Percentiles rank a stretch among this genome's conserved stretches.
Evolutionary conservation across 2,329 filamentous ascomycete species (phyloP).

Genomic region (Trichoderma aggressivum): DNA sequence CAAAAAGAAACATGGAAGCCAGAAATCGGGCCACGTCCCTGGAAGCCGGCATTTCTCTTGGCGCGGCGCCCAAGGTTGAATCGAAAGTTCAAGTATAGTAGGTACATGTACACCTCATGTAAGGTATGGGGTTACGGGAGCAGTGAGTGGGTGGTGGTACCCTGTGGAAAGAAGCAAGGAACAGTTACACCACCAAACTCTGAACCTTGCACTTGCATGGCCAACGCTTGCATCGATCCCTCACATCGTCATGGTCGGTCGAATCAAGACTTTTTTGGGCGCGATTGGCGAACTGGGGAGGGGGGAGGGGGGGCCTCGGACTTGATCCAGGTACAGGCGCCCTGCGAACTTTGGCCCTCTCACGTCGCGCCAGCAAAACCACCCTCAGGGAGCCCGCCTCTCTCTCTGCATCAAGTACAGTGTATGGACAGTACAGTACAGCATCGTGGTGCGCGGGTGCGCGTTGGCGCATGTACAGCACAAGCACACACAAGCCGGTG

Average conservation of each 20-base stretch:
- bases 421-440: neutral
- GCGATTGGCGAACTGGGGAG: slow-evolving; percentile 8
- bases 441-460: neutral
- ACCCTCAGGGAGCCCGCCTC: neutral
- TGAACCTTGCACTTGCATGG: neutral
- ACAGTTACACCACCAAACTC: neutral
- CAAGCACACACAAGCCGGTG: neutral
- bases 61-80: neutral
- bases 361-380: slow-evolving; percentile 2
- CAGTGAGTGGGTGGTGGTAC: neutral
- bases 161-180: neutral
- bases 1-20: neutral
- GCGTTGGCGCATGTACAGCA: neutral
- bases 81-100: too few relatives aligned
- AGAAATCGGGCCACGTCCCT: neutral
- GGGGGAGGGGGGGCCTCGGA: too few relatives aligned
- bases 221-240: neutral
- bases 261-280: neutral
- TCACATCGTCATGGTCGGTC: neutral
- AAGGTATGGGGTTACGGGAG: neutral
- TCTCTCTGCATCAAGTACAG: neutral
- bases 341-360: neutral
- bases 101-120: too few relatives aligned
- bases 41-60: neutral
- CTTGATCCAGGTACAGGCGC: neutral